Conservation (phyloP, 192 early-diverging fungal genomes). For the Coemansia sp. region DNA sequence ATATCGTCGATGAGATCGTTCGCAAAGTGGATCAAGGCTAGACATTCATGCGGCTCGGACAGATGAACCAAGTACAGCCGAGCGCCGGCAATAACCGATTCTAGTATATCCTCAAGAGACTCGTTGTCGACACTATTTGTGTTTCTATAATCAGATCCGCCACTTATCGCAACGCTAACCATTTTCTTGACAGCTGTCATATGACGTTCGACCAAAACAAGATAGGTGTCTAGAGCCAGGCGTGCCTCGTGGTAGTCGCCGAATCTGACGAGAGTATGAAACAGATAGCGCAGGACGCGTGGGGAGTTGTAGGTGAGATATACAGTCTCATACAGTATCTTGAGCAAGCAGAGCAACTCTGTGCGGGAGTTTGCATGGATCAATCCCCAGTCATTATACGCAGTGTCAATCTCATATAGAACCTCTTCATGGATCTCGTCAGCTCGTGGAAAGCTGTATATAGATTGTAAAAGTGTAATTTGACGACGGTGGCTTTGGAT, state of each 20-base stretch:
- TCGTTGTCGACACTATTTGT: conserved; percentile 14
- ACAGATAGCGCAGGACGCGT: conserved; percentile 63
- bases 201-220: conserved; percentile 57
- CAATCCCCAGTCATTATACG: conserved; percentile 62
- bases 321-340: conserved; percentile 64
- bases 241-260: conserved; percentile 79
- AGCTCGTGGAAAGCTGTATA: conserved; percentile 63
- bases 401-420: conserved; percentile 62
- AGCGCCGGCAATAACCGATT: conserved; percentile 48
- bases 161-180: conserved; percentile 13
- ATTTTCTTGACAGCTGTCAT: conserved; percentile 37
- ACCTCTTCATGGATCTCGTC: conserved; percentile 61
- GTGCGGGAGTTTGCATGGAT: conserved; percentile 53
- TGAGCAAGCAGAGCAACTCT: conserved; percentile 60
- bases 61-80: conserved; percentile 47
- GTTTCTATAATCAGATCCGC: neutral
- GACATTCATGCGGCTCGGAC: conserved; percentile 33
- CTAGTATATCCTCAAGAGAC: conserved; percentile 27
- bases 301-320: conserved; percentile 74
- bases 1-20: conserved; percentile 40
- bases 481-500: conserved; percentile 60
- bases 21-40: conserved; percentile 48
- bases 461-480: conserved; percentile 59
- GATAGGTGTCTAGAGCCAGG: conserved; percentile 66
- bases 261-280: conserved; percentile 57